These are phyloP conservation scores for Candida broadrunensis DNA, from an alignment of 805 yeast species.

Conservation along the genomic window DNA sequence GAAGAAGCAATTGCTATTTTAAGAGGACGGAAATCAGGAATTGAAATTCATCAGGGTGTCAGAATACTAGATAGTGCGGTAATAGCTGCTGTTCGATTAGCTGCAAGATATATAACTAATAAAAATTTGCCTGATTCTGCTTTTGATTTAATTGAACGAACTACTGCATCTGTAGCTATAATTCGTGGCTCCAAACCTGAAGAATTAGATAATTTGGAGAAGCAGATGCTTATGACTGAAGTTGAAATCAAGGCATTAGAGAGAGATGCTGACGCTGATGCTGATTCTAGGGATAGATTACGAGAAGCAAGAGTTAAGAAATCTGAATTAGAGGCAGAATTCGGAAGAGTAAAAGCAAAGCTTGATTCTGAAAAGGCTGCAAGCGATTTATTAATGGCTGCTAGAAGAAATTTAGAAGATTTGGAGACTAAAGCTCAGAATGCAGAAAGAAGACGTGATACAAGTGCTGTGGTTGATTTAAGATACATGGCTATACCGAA, in stretches of 20 bases:
- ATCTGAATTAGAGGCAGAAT: conserved; percentile 80
- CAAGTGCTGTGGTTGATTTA: conserved; percentile 91
- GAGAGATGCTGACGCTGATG: conserved; percentile 86
- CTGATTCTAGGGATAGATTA: conserved; percentile 82
- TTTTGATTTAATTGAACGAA: conserved; percentile 90
- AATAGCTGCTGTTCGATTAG: conserved; percentile 91
- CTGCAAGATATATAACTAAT: conserved; percentile 90
- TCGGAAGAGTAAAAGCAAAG: conserved; percentile 81
- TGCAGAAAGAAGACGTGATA: conserved; percentile 96
- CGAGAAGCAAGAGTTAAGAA: conserved; percentile 72
- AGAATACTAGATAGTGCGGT: conserved; percentile 92
- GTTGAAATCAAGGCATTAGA: conserved; percentile 97
- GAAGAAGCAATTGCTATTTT: conserved; percentile 93
- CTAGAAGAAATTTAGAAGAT: conserved; percentile 89
- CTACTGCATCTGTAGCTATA: conserved; percentile 96
- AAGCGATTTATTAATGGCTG: conserved; percentile 84
- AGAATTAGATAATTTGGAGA: conserved; percentile 88
- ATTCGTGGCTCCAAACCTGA: conserved; percentile 98
- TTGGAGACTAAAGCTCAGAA: conserved; percentile 89
- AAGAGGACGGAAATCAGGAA: conserved; percentile 92
- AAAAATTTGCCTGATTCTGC: conserved; percentile 97
- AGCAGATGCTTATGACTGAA: conserved; percentile 85
- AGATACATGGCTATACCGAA: conserved; percentile 98
- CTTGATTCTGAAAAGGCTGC: conserved; percentile 86
- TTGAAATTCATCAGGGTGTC: conserved; percentile 97